Evolutionary conservation across 2,329 filamentous ascomycete species (phyloP).

Genomic region (Curvularia verruculosa): DNA sequence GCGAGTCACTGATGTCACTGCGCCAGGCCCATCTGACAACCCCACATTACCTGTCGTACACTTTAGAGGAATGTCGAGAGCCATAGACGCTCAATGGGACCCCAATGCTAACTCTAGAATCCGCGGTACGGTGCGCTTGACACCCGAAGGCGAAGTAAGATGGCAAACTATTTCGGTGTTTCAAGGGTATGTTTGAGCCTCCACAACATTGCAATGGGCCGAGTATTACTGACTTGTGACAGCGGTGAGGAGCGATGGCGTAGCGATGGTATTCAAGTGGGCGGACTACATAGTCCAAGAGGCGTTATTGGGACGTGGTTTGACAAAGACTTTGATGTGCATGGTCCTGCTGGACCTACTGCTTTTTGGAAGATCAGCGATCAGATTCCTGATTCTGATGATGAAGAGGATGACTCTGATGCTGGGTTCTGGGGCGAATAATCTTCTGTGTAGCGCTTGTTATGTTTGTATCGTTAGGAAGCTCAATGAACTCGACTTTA

Average conservation of each 20-base stretch:
- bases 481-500: neutral
- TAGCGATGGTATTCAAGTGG: conserved; percentile 77
- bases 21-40: conserved; percentile 64
- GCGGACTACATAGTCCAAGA: conserved; percentile 67
- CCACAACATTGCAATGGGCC: neutral
- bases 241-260: conserved; percentile 73
- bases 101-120: conserved; percentile 71
- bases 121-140: conserved; percentile 68
- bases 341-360: conserved; percentile 75
- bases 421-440: neutral
- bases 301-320: conserved; percentile 81
- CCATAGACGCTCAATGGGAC: conserved; percentile 69
- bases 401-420: conserved; percentile 16
- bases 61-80: conserved; percentile 67
- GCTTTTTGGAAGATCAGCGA: conserved; percentile 78
- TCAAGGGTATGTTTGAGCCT: conserved; percentile 49
- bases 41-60: conserved; percentile 68
- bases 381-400: conserved; percentile 9
- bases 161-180: conserved; percentile 75
- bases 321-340: conserved; percentile 70
- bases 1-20: conserved; percentile 64
- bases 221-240: conserved; percentile 39
- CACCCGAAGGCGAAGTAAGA: conserved; percentile 71
- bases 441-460: neutral
- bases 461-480: neutral